These are phyloP conservation scores for Xylaria cubensis DNA, from an alignment of 495 filamentous ascomycete species.

Conservation along the genomic window DNA sequence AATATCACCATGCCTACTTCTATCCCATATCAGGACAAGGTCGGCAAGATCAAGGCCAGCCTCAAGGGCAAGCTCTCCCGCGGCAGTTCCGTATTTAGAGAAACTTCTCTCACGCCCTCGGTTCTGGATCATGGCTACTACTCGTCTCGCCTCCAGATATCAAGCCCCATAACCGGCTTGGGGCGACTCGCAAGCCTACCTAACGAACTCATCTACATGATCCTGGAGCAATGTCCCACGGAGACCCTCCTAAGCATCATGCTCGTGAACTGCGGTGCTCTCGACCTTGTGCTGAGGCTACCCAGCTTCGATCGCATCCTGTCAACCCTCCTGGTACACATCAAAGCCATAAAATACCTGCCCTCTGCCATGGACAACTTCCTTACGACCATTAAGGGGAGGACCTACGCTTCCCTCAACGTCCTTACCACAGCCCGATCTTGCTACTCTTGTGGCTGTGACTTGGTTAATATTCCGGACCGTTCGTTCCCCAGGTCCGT, in stretches of 20 bases:
- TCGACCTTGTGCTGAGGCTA: conserved; percentile 16
- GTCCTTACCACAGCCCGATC: background rate
- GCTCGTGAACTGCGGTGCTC: conserved; percentile 30
- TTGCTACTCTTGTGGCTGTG: background rate
- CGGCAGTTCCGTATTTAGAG: too few relatives aligned
- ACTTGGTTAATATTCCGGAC: background rate
- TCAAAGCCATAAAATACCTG: background rate
- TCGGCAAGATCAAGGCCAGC: too few relatives aligned
- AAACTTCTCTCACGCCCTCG: background rate
- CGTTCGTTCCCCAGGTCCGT: background rate
- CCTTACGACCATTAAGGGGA: background rate
- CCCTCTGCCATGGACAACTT: background rate
- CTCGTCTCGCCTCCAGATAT: background rate
- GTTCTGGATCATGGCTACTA: background rate
- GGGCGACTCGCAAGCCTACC: conserved; percentile 28
- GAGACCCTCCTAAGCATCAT: conserved; percentile 29
- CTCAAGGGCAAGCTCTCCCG: too few relatives aligned
- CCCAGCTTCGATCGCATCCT: conserved; percentile 21
- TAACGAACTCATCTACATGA: conserved; percentile 31
- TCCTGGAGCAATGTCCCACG: conserved; percentile 28
- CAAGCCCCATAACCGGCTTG: conserved; percentile 9
- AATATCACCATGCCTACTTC: background rate
- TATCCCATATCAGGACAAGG: background rate
- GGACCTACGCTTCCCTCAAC: background rate
- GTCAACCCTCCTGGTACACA: conserved; percentile 22